Conservation (phyloP, 2,329 filamentous ascomycete genomes). For the Stylonectria norvegica region DNA sequence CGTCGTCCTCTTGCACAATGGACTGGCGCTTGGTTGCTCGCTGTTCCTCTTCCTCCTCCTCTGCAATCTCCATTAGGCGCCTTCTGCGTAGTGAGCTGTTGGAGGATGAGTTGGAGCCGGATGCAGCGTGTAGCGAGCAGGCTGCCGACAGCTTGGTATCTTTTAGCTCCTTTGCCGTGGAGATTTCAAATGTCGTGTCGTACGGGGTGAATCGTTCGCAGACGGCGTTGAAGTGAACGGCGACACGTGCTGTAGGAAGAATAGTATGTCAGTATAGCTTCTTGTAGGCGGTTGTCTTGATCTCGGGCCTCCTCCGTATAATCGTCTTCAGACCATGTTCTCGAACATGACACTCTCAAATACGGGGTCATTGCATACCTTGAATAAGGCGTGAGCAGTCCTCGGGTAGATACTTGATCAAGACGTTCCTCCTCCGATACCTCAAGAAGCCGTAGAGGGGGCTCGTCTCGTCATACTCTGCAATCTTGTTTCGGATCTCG, state of each 20-base stretch:
- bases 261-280: too few relatives aligned
- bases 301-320: too few relatives aligned
- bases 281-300: too few relatives aligned
- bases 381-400: constrained; percentile 86
- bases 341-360: not conserved
- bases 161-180: constrained; percentile 71
- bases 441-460: constrained; percentile 89
- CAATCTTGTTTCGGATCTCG: constrained; percentile 76
- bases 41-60: constrained; percentile 78
- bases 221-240: constrained; percentile 66
- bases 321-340: constrained; percentile 6
- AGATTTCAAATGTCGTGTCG: constrained; percentile 78
- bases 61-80: constrained; percentile 87
- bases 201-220: constrained; percentile 77
- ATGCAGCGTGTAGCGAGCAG: constrained; percentile 84
- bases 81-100: constrained; percentile 73
- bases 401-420: constrained; percentile 90
- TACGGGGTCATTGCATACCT: constrained; percentile 56
- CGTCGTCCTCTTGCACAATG: constrained; percentile 45
- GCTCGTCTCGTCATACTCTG: constrained; percentile 75
- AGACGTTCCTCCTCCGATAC: constrained; percentile 83
- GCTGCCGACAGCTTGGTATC: constrained; percentile 85
- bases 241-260: constrained; percentile 65
- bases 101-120: constrained; percentile 80
- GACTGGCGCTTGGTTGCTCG: constrained; percentile 57